phyloP scores from a whole-genome alignment of 495 filamentous ascomycete genomes.

The Chaetomidium leptoderma region DNA sequence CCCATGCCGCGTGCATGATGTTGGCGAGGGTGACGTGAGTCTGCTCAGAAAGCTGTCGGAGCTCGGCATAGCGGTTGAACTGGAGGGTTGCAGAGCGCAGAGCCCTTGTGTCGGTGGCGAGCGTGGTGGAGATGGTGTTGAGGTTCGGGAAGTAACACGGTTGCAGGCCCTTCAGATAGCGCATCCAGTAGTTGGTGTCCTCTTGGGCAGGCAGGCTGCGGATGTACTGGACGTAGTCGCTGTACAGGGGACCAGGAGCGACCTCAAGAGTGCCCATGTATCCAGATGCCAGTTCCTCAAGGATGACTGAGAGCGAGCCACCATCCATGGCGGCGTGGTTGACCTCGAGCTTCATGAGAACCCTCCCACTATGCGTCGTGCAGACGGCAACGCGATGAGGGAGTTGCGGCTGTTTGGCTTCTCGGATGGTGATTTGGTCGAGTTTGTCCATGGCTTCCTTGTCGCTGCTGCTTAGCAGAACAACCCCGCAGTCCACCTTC shows the following conservation, averaged over 20 bases:
- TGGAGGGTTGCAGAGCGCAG: not conserved
- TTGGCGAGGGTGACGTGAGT: constrained; percentile 6
- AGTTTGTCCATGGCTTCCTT: constrained; percentile 32
- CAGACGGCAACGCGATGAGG: not conserved
- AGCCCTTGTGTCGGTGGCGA: too few relatives aligned
- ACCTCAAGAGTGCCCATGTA: not conserved
- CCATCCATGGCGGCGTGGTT: constrained; percentile 12
- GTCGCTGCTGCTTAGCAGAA: constrained; percentile 33
- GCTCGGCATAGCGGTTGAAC: not conserved
- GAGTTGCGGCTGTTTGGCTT: constrained; percentile 5
- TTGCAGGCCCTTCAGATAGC: constrained; percentile 21
- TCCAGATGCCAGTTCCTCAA: constrained; percentile 3
- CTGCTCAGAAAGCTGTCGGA: too few relatives aligned
- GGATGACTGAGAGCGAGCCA: constrained; percentile 7
- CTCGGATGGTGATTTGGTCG: not conserved
- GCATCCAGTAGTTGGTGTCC: constrained; percentile 13
- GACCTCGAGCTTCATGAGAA: constrained; percentile 3
- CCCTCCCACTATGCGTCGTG: not conserved
- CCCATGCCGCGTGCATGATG: constrained; percentile 48
- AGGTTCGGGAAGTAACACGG: constrained; percentile 21
- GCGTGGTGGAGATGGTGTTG: not conserved
- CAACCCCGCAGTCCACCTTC: constrained; percentile 27
- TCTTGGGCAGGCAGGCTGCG: constrained; percentile 51
- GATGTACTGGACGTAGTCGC: constrained; percentile 13
- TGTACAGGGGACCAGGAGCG: not conserved